phyloP scores from a whole-genome alignment of 2,329 filamentous ascomycete genomes.

The Trichoderma semiorbis region DNA sequence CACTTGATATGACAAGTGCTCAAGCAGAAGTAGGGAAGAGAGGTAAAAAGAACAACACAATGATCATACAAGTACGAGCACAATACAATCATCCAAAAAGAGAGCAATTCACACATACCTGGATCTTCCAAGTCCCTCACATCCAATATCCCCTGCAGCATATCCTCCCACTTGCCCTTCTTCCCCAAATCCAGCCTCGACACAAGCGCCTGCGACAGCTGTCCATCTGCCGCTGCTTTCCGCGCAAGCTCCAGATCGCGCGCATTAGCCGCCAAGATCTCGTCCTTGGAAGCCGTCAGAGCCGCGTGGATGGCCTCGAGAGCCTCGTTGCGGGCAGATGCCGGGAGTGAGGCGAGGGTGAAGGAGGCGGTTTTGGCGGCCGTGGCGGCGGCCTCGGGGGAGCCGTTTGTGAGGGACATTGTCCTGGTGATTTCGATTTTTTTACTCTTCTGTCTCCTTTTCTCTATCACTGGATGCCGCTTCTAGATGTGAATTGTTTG shows the following conservation, averaged over 20 bases:
- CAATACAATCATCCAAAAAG: not conserved
- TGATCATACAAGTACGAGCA: not conserved
- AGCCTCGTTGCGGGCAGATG: slow-evolving; percentile 75
- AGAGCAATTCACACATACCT: slow-evolving; percentile 49
- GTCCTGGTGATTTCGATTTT: not conserved
- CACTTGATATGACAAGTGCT: not conserved
- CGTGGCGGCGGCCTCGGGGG: slow-evolving; percentile 71
- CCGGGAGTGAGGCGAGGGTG: slow-evolving; percentile 74
- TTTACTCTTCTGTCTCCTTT: not conserved
- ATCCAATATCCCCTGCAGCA: slow-evolving; percentile 91
- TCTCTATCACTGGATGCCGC: not conserved
- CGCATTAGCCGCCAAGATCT: slow-evolving; percentile 83
- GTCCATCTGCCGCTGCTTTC: slow-evolving; percentile 69
- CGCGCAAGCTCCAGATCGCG: slow-evolving; percentile 74
- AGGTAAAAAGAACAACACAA: too few relatives aligned
- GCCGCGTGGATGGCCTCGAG: slow-evolving; percentile 78
- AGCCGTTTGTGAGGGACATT: slow-evolving; percentile 90
- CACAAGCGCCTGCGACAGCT: slow-evolving; percentile 76
- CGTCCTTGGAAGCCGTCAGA: slow-evolving; percentile 64
- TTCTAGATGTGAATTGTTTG: not conserved
- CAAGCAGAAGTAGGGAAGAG: not conserved
- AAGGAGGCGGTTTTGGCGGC: slow-evolving; percentile 80
- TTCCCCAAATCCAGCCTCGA: slow-evolving; percentile 84
- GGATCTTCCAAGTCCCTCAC: slow-evolving; percentile 83
- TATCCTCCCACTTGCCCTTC: slow-evolving; percentile 93